phyloP scores from a whole-genome alignment of 106 monocot species.

The Dendrobium officinale region DNA sequence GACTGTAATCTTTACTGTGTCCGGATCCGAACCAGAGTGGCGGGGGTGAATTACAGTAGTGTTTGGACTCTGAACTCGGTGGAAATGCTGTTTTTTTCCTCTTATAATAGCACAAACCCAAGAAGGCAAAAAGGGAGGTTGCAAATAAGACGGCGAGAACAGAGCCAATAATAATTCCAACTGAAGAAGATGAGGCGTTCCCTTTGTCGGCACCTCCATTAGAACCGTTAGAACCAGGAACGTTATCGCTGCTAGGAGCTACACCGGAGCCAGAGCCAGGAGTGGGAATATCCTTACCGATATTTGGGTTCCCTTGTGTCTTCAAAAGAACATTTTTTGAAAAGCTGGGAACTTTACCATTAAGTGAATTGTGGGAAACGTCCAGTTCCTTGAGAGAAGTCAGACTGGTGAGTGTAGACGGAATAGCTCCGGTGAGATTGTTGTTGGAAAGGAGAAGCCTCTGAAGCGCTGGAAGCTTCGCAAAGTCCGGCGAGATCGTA shows the following conservation, averaged over 20 bases:
- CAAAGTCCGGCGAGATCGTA: slow-evolving; percentile 38
- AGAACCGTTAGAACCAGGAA: no score
- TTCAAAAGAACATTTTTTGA: slow-evolving; percentile 24
- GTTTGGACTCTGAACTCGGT: slow-evolving; percentile 36
- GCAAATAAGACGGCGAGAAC: slow-evolving; percentile 18
- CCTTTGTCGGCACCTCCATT: neutral
- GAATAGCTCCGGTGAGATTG: slow-evolving; percentile 51
- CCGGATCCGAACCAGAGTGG: slow-evolving; percentile 32
- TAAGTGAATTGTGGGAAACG: slow-evolving; percentile 39
- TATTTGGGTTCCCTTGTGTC: slow-evolving; percentile 36
- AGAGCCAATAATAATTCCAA: slow-evolving; percentile 28
- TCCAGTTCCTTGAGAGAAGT: slow-evolving; percentile 35
- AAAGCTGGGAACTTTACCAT: slow-evolving; percentile 40
- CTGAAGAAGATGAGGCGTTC: slow-evolving; percentile 16
- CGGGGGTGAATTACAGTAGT: slow-evolving; percentile 36
- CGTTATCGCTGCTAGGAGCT: neutral
- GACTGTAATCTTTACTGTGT: slow-evolving; percentile 42
- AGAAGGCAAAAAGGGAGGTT: slow-evolving; percentile 14
- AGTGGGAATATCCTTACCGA: slow-evolving; percentile 16
- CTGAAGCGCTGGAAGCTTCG: slow-evolving; percentile 34
- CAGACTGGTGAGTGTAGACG: slow-evolving; percentile 21
- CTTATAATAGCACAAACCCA: slow-evolving; percentile 27
- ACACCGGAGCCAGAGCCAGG: neutral
- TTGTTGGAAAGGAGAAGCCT: slow-evolving; percentile 42
- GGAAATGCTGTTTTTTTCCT: slow-evolving; percentile 19